Evolutionary conservation across 345 rosid species (phyloP).

Genomic region (Geranium brycei): DNA sequence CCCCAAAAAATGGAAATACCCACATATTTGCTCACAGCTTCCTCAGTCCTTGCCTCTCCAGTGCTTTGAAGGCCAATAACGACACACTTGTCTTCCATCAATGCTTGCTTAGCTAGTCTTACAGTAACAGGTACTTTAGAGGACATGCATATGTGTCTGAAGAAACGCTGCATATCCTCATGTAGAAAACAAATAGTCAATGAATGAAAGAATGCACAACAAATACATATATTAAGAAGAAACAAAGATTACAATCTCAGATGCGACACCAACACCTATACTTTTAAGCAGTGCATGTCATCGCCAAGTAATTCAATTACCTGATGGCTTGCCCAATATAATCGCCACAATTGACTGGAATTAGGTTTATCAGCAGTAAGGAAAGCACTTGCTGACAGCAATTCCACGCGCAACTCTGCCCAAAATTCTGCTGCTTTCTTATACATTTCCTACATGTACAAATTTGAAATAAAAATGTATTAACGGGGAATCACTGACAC

Average conservation of each 20-base stretch:
- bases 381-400: conserved; percentile 78
- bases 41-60: conserved; percentile 98
- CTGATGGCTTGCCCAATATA: conserved; percentile 99
- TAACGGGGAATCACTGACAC: background rate
- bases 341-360: conserved; percentile 88
- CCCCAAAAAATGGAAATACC: conserved; percentile 11
- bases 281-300: background rate
- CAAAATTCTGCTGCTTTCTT: conserved; percentile 92
- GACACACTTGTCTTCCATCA: conserved; percentile 65
- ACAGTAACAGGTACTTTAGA: conserved; percentile 95
- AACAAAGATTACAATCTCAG: background rate
- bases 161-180: conserved; percentile 67
- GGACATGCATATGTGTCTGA: conserved; percentile 97
- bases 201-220: conserved; percentile 11
- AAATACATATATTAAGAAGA: conserved; percentile 4
- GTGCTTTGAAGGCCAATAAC: conserved; percentile 99
- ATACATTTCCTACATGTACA: conserved; percentile 53
- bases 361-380: conserved; percentile 69
- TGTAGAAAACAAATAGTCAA: conserved; percentile 5
- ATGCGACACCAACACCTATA: too few relatives aligned
- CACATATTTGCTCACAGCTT: conserved; percentile 97
- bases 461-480: too few relatives aligned
- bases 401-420: conserved; percentile 94
- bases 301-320: conserved; percentile 16
- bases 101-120: conserved; percentile 73